A percentile compares a stretch with the other conserved stretches of the same genome.
Conservation (phyloP, 2,329 filamentous ascomycete genomes). For the Neurospora crassa region DNA sequence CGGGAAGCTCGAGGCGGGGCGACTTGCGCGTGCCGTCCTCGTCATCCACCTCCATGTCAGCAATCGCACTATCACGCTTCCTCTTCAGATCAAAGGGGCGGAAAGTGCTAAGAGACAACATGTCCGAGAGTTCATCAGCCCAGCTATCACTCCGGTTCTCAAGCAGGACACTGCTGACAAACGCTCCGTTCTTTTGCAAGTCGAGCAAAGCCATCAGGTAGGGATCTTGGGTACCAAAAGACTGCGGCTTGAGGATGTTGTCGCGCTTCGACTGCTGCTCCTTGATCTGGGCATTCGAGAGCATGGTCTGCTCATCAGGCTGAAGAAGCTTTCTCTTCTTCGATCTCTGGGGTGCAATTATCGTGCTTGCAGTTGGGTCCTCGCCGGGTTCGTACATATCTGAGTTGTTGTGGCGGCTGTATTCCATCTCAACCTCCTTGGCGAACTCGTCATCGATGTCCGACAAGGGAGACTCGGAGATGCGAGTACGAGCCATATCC, state of each 20-base stretch:
- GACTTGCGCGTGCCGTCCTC: constrained; percentile 56
- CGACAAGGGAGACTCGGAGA: constrained; percentile 61
- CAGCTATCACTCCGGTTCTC: constrained; percentile 69
- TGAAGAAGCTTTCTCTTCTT: constrained; percentile 71
- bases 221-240: constrained; percentile 80
- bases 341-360: constrained; percentile 60
- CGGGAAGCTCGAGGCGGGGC: constrained; percentile 58
- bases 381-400: constrained; percentile 54
- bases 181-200: constrained; percentile 83
- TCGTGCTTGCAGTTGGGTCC: constrained; percentile 42
- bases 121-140: constrained; percentile 87
- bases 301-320: constrained; percentile 71
- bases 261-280: constrained; percentile 78
- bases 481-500: constrained; percentile 46
- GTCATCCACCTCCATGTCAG: constrained; percentile 63
- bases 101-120: constrained; percentile 79
- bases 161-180: constrained; percentile 78
- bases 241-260: constrained; percentile 73
- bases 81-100: constrained; percentile 78
- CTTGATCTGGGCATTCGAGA: constrained; percentile 70
- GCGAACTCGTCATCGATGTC: constrained; percentile 58
- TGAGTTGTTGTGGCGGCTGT: constrained; percentile 38
- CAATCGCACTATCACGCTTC: constrained; percentile 83
- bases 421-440: constrained; percentile 49
- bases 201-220: constrained; percentile 80